A percentile compares a stretch with the other conserved stretches of the same genome.
These are phyloP conservation scores for Naganishia antarctica DNA, from an alignment of 768 basidiomycete genomes.

Conservation along the genomic window DNA sequence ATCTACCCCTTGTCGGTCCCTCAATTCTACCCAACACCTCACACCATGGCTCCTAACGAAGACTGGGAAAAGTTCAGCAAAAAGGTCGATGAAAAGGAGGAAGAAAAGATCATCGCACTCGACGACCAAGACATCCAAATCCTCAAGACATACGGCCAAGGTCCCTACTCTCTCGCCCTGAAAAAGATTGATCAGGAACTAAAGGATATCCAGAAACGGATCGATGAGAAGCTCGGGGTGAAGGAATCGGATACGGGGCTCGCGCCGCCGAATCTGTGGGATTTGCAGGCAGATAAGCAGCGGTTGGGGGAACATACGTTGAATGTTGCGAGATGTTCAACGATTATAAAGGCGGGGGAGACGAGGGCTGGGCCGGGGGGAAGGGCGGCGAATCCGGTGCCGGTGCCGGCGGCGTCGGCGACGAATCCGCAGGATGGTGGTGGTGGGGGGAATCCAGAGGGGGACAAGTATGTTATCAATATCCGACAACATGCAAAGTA, in stretches of 20 bases:
- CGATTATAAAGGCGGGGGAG: conserved; percentile 75
- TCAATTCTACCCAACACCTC: neutral
- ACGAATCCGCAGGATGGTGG: conserved; percentile 83
- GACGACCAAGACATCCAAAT: conserved; percentile 99
- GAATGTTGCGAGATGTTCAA: conserved; percentile 96
- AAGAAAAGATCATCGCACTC: conserved; percentile 91
- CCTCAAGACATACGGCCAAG: conserved; percentile 97
- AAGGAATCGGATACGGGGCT: conserved; percentile 98
- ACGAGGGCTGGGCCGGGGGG: conserved; percentile 19
- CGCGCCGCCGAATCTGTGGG: conserved; percentile 95
- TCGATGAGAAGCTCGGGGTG: conserved; percentile 96
- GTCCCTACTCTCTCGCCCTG: conserved; percentile 82
- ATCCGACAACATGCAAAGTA: conserved; percentile 99
- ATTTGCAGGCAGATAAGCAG: conserved; percentile 80
- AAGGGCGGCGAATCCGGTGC: conserved; percentile 6
- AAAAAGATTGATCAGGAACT: conserved; percentile 88
- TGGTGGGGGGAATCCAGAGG: conserved; percentile 58
- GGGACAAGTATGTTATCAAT: conserved; percentile 98
- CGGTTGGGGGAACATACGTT: conserved; percentile 69
- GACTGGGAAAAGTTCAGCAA: conserved; percentile 22
- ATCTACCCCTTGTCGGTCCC: neutral
- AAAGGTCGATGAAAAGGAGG: conserved; percentile 67
- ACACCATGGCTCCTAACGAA: conserved; percentile 4
- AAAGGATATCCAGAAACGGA: conserved; percentile 91
- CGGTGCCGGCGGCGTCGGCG: conserved; percentile 57